A percentile compares a stretch with the other conserved stretches of the same genome.
Conservation (phyloP, 495 filamentous ascomycete species). For the Barbatosphaeria neglecta region DNA sequence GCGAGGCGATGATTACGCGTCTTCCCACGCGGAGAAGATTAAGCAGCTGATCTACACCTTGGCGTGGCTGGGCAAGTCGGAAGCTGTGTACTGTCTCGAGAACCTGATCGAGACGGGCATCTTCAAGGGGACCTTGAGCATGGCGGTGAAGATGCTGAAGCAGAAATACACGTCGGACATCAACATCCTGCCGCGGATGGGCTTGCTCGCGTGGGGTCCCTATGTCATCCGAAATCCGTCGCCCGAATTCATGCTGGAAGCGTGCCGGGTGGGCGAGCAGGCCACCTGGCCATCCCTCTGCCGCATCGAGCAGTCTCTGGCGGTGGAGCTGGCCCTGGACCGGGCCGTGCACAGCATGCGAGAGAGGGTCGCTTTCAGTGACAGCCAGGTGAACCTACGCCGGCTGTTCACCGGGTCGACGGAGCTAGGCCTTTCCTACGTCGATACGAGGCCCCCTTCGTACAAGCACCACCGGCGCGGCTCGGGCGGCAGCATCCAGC, state of each 20-base stretch:
- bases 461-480: conserved; percentile 6
- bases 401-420: conserved; percentile 24
- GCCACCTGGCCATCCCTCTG: conserved; percentile 87
- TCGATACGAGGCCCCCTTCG: conserved; percentile 3
- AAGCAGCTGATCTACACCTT: conserved; percentile 54
- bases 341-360: conserved; percentile 67
- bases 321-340: conserved; percentile 80
- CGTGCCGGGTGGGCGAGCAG: conserved; percentile 63
- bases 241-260: conserved; percentile 71
- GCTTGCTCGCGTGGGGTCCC: conserved; percentile 53
- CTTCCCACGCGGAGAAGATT: conserved; percentile 11
- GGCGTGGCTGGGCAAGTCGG: conserved; percentile 67
- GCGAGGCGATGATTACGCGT: conserved; percentile 28
- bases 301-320: conserved; percentile 68
- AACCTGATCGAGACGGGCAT: conserved; percentile 72
- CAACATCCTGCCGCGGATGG: conserved; percentile 77
- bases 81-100: conserved; percentile 70
- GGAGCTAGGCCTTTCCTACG: background rate
- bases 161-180: conserved; percentile 95
- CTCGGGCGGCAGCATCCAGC: conserved; percentile 16
- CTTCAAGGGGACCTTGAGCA: conserved; percentile 70
- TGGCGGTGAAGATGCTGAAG: conserved; percentile 66
- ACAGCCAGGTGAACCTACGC: conserved; percentile 53
- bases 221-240: conserved; percentile 79
- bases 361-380: conserved; percentile 67